phyloP scores from a whole-genome alignment of 495 filamentous ascomycete species.

The Daldinia concentrica region DNA sequence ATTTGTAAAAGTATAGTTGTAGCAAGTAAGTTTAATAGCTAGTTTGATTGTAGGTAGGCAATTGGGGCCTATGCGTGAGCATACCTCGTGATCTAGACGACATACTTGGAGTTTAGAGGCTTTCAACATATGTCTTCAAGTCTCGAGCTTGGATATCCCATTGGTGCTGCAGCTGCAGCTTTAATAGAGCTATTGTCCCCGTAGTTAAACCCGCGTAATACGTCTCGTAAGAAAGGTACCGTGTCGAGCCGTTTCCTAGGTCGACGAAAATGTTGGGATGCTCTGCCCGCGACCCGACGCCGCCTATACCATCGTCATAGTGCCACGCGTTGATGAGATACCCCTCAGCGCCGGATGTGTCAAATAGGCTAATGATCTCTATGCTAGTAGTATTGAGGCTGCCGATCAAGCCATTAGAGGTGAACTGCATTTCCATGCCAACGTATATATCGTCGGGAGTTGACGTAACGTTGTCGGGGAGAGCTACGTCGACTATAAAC shows the following conservation, averaged over 20 bases:
- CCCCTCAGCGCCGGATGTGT: constrained; percentile 13
- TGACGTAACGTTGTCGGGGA: constrained; percentile 42
- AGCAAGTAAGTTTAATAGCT: no score
- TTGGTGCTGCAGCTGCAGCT: constrained; percentile 26
- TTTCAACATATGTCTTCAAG: constrained; percentile 41
- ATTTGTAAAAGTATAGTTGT: not conserved
- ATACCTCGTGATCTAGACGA: not conserved
- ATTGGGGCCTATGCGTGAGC: not conserved
- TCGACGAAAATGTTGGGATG: constrained; percentile 36
- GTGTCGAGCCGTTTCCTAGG: constrained; percentile 32
- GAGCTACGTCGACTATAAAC: constrained; percentile 38
- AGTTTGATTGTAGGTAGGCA: not conserved
- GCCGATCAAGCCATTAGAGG: constrained; percentile 37
- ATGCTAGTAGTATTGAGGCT: constrained; percentile 42
- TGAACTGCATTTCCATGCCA: constrained; percentile 44
- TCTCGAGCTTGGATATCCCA: constrained; percentile 37
- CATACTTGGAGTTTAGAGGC: not conserved
- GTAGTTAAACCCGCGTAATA: constrained; percentile 41
- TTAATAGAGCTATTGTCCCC: constrained; percentile 28
- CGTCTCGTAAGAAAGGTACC: constrained; percentile 45
- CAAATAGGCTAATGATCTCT: constrained; percentile 42
- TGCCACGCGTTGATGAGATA: constrained; percentile 33
- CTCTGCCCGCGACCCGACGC: constrained; percentile 31
- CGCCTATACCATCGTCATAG: constrained; percentile 35
- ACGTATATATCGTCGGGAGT: constrained; percentile 36